Conservation (phyloP, 2,329 filamentous ascomycete genomes). For the Trichoderma sp. region DNA sequence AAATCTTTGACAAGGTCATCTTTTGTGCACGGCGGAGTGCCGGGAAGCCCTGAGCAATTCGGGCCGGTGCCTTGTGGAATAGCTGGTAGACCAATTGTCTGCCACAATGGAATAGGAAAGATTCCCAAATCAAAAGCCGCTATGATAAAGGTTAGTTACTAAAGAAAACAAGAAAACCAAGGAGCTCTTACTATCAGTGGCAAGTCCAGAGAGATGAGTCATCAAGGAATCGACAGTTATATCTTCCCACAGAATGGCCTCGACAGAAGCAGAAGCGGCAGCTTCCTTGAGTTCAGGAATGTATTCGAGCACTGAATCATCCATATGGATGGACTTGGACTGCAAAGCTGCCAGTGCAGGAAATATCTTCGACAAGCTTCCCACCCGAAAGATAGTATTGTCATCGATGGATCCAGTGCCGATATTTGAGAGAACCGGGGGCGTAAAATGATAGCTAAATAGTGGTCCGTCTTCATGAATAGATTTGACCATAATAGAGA, state of each 20-base stretch:
- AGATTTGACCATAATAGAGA: slow-evolving; percentile 24
- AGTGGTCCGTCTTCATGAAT: slow-evolving; percentile 36
- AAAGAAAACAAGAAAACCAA: not conserved
- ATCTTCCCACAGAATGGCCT: slow-evolving; percentile 48
- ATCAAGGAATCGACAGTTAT: slow-evolving; percentile 50
- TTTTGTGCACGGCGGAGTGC: not conserved
- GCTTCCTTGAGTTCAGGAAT: not conserved
- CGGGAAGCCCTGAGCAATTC: not conserved
- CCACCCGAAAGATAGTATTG: not conserved
- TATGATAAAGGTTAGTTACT: not conserved
- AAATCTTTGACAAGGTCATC: slow-evolving; percentile 35
- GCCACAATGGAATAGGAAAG: not conserved
- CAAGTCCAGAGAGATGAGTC: slow-evolving; percentile 49
- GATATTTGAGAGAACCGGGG: slow-evolving; percentile 30
- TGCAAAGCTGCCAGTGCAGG: not conserved
- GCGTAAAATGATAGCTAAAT: slow-evolving; percentile 44
- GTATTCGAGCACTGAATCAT: not conserved
- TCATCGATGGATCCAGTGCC: not conserved
- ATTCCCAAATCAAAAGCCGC: not conserved
- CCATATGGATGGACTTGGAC: not conserved
- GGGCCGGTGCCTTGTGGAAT: not conserved
- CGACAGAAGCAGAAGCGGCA: slow-evolving; percentile 27
- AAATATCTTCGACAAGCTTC: not conserved
- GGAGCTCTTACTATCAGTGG: slow-evolving; percentile 37
- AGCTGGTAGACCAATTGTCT: not conserved